phyloP scores from a whole-genome alignment of 257 asterid genomes.

The Nicotiana knightiana region DNA sequence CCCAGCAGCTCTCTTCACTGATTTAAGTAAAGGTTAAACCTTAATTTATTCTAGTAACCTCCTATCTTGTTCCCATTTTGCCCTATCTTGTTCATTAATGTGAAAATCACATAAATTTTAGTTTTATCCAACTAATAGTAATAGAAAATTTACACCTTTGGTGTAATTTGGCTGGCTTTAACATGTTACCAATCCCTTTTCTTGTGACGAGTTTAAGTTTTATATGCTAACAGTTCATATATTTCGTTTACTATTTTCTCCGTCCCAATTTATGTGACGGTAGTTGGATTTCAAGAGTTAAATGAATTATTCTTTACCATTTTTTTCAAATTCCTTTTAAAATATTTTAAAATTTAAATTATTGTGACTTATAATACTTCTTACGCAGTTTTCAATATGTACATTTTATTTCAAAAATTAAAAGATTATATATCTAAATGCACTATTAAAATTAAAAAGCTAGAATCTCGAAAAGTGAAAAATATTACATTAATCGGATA shows the following conservation, averaged over 20 bases:
- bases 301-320: not conserved
- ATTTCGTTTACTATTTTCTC: not conserved
- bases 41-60: conserved; percentile 19
- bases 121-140: not conserved
- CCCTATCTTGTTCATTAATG: not conserved
- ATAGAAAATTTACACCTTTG: not conserved
- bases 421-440: not conserved
- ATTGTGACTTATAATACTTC: not conserved
- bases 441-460: not conserved
- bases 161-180: not conserved
- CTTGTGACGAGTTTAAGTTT: not conserved
- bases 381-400: not conserved
- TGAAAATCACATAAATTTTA: not conserved
- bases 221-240: not conserved
- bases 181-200: not conserved
- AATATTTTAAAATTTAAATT: not conserved
- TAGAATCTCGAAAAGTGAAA: no score
- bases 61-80: conserved; percentile 5
- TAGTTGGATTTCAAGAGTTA: not conserved
- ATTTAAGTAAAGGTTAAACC: conserved; percentile 22
- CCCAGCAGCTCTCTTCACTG: conserved; percentile 27
- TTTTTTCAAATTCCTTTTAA: not conserved
- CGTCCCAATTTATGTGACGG: not conserved
- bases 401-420: not conserved
- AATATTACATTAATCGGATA: no score